Conservation (phyloP, 1,284 basidiomycete species). For the Cerioporus squamosus region DNA sequence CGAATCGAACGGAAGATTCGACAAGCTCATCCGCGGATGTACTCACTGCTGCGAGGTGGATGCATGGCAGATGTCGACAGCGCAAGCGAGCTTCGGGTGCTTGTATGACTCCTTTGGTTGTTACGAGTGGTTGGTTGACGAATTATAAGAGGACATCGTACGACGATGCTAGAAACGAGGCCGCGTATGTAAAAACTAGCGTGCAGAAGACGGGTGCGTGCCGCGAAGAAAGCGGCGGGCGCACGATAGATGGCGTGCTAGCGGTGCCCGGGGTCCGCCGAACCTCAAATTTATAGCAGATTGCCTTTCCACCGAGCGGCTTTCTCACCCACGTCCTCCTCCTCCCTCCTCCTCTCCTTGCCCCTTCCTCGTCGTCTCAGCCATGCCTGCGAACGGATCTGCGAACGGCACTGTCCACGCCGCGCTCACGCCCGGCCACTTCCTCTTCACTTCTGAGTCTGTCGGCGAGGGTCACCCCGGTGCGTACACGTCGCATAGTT, state of each 20-base stretch:
- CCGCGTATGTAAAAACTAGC: constrained; percentile 20
- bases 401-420: constrained; percentile 41
- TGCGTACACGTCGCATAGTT: constrained; percentile 42
- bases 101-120: no score
- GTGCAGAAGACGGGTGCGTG: constrained; percentile 3
- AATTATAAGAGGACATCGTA: constrained; percentile 7
- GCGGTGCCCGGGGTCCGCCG: constrained; percentile 29
- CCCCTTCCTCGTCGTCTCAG: constrained; percentile 24
- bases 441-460: constrained; percentile 94
- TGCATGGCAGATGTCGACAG: constrained; percentile 12
- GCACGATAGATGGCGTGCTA: constrained; percentile 34
- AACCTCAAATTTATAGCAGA: constrained; percentile 25
- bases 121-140: no score
- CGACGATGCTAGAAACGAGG: not conserved
- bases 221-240: constrained; percentile 4
- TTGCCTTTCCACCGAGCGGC: constrained; percentile 20
- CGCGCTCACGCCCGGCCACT: constrained; percentile 82
- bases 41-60: constrained; percentile 22
- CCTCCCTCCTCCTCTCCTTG: constrained; percentile 33
- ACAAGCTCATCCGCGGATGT: constrained; percentile 23
- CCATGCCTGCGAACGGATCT: constrained; percentile 72
- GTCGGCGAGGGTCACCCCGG: constrained; percentile 96
- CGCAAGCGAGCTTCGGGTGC: not conserved
- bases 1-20: constrained; percentile 7
- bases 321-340: constrained; percentile 28